These are phyloP conservation scores for Syzygium malaccense DNA, from an alignment of 441 rosid genomes.

Conservation along the genomic window DNA sequence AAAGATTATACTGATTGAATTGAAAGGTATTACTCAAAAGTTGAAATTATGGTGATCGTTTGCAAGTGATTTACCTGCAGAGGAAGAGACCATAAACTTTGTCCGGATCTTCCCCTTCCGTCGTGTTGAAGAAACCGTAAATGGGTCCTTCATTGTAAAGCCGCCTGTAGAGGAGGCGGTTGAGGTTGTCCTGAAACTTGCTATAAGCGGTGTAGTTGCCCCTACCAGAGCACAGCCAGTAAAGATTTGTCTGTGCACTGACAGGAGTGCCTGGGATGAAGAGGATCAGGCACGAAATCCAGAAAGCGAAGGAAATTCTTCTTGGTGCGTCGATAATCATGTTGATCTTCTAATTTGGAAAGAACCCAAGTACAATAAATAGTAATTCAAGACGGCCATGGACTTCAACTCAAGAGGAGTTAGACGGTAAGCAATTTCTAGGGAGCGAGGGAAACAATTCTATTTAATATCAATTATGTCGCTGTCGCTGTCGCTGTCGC, in stretches of 20 bases:
- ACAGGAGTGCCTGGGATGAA: neutral
- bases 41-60: no score
- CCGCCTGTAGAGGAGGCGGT: fast-evolving
- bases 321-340: neutral
- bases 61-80: no score
- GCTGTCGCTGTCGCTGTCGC: no score
- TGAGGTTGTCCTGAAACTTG: neutral
- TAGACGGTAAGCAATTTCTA: neutral
- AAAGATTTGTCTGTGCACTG: neutral
- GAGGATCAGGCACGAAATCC: neutral
- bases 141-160: no score
- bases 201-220: fast-evolving
- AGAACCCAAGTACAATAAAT: neutral
- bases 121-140: no score
- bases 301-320: fast-evolving
- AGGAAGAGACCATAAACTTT: no score
- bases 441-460: neutral
- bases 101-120: no score
- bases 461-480: no score
- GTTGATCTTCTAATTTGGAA: neutral
- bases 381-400: neutral
- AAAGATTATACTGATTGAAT: no score
- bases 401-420: neutral
- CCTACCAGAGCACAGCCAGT: neutral
- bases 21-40: no score